Percentiles rank a stretch among this genome's conserved stretches.
phyloP scores from a whole-genome alignment of 805 yeast genomes.

The Torulaspora quercuum region DNA sequence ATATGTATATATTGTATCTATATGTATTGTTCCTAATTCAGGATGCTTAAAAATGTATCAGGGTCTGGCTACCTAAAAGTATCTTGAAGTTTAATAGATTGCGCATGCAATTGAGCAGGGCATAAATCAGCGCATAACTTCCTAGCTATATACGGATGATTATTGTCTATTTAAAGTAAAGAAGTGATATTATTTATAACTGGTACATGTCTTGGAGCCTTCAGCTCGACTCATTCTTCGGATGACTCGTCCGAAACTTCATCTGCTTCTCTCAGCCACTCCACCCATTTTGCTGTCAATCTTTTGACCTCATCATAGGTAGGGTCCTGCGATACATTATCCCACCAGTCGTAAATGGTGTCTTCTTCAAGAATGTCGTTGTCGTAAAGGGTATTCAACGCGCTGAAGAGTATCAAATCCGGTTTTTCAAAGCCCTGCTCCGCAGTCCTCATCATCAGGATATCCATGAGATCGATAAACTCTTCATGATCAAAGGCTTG shows the following conservation, averaged over 20 bases:
- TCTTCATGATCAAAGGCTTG: conserved; percentile 82
- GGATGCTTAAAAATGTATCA: no score
- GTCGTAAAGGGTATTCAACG: conserved; percentile 67
- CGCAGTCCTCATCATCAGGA: conserved; percentile 39
- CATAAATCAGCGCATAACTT: no score
- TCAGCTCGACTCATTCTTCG: conserved; percentile 50
- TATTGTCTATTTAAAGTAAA: no score
- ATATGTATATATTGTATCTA: no score
- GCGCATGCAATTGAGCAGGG: no score
- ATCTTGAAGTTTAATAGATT: no score
- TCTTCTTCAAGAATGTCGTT: conserved; percentile 81
- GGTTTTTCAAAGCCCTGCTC: conserved; percentile 35
- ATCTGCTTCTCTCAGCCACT: conserved; percentile 82
- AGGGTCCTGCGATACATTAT: conserved; percentile 37
- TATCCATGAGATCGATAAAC: conserved; percentile 62
- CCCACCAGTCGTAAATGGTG: conserved; percentile 80
- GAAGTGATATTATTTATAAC: conserved; percentile 3
- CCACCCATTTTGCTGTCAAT: conserved; percentile 69
- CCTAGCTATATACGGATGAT: no score
- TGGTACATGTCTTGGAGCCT: conserved; percentile 7
- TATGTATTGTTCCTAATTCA: no score
- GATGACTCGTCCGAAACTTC: conserved; percentile 42
- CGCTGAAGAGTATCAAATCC: conserved; percentile 36
- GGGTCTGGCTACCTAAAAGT: no score
- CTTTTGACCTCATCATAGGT: conserved; percentile 50